Conservation (phyloP, 345 rosid species). For the Odontarrhena argentea region DNA sequence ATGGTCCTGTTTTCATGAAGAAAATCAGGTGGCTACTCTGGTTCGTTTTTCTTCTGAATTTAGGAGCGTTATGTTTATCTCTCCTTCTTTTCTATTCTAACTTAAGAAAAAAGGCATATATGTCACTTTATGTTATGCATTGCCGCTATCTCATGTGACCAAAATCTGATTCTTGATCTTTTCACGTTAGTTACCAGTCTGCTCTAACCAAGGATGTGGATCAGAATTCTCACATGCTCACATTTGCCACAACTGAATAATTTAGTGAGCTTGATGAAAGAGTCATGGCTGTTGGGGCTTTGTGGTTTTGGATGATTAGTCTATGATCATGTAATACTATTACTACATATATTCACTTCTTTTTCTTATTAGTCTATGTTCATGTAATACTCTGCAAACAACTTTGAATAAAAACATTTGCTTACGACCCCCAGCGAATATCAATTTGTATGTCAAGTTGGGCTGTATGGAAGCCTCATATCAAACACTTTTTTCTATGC, state of each 20-base stretch:
- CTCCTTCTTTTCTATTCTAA: not conserved
- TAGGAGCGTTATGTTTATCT: not conserved
- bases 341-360: too few species aligned
- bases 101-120: not conserved
- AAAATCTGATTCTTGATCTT: conserved; percentile 19
- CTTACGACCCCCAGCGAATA: not conserved
- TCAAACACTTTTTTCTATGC: not conserved
- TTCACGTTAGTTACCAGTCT: conserved; percentile 56
- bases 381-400: not conserved
- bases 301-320: conserved; percentile 83
- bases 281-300: conserved; percentile 80
- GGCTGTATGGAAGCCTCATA: not conserved
- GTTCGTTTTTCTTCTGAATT: conserved; percentile 37
- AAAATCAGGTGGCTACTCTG: conserved; percentile 65
- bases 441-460: conserved; percentile 2
- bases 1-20: conserved; percentile 82
- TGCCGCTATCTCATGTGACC: conserved; percentile 17
- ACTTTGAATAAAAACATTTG: not conserved
- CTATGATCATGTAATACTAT: conserved; percentile 15
- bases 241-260: conserved; percentile 71
- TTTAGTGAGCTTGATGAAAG: conserved; percentile 78
- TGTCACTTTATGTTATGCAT: not conserved
- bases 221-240: conserved; percentile 77
- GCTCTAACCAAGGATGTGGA: conserved; percentile 68
- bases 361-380: conserved; percentile 47